Percentiles rank a stretch among this genome's conserved stretches.
Evolutionary conservation across 106 monocot genomes (phyloP).

Genomic region (Dendrobium officinale): DNA sequence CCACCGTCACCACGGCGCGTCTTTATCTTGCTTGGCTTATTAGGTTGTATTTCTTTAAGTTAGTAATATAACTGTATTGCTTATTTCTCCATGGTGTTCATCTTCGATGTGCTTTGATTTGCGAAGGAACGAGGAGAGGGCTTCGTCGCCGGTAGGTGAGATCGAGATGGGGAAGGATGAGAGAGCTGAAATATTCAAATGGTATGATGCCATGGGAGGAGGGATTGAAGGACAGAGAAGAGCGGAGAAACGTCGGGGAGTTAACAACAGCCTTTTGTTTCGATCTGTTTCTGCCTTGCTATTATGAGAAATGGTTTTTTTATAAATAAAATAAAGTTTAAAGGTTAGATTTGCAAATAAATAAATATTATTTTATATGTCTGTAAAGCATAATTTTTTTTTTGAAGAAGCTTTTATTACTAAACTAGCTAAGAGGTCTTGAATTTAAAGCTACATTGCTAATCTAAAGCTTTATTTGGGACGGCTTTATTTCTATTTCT

Average conservation of each 20-base stretch:
- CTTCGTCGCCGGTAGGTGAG: background rate
- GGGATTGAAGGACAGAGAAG: conserved; percentile 13
- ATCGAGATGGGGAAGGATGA: background rate
- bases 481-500: no score
- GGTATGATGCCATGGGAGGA: conserved; percentile 8
- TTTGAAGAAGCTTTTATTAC: no score
- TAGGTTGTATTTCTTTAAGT: background rate
- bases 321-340: no score
- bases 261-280: background rate
- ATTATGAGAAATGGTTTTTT: no score
- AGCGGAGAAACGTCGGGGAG: conserved; percentile 15
- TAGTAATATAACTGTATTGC: background rate
- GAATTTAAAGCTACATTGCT: no score
- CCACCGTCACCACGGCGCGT: background rate
- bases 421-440: no score
- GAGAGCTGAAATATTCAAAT: conserved; percentile 3
- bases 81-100: background rate
- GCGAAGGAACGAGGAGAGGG: background rate
- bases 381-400: no score
- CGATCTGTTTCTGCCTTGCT: background rate
- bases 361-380: no score
- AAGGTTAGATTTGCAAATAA: no score
- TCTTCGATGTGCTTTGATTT: background rate
- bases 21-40: background rate
- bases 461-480: no score